Percentiles rank a stretch among this genome's conserved stretches.
phyloP scores from a whole-genome alignment of 2,329 filamentous ascomycete genomes.

The Claviceps sorghi region DNA sequence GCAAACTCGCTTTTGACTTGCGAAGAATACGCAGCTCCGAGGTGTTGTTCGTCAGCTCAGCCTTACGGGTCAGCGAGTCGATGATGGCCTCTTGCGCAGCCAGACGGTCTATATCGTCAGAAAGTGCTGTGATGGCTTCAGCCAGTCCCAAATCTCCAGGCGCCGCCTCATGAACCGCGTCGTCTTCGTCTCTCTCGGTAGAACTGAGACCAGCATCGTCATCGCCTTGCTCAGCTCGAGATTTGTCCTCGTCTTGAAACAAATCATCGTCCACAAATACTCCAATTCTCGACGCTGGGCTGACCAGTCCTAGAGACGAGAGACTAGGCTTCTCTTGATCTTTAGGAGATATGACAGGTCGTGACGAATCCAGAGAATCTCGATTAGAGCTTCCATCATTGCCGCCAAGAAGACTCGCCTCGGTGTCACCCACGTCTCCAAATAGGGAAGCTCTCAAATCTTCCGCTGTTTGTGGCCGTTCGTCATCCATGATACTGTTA shows the following conservation, averaged over 20 bases:
- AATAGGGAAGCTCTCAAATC: conserved; percentile 55
- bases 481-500: conserved; percentile 79
- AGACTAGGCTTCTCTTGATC: conserved; percentile 65
- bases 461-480: conserved; percentile 47
- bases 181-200: conserved; percentile 43
- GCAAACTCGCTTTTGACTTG: conserved; percentile 86
- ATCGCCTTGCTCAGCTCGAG: conserved; percentile 63
- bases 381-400: conserved; percentile 46
- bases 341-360: conserved; percentile 19
- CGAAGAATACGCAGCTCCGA: conserved; percentile 81
- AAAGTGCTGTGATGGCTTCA: conserved; percentile 82
- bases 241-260: conserved; percentile 77
- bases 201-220: conserved; percentile 51
- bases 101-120: conserved; percentile 79
- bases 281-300: conserved; percentile 70
- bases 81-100: conserved; percentile 79
- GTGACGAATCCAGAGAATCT: conserved; percentile 43
- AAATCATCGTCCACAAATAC: conserved; percentile 91
- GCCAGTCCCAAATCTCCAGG: conserved; percentile 86
- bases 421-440: conserved; percentile 19
- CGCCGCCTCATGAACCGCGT: conserved; percentile 84
- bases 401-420: conserved; percentile 35
- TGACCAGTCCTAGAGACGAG: conserved; percentile 80
- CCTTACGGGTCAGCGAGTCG: conserved; percentile 81
- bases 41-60: conserved; percentile 91